Evolutionary conservation across 345 rosid genomes (phyloP).

Genomic region (Psidium guajava): DNA sequence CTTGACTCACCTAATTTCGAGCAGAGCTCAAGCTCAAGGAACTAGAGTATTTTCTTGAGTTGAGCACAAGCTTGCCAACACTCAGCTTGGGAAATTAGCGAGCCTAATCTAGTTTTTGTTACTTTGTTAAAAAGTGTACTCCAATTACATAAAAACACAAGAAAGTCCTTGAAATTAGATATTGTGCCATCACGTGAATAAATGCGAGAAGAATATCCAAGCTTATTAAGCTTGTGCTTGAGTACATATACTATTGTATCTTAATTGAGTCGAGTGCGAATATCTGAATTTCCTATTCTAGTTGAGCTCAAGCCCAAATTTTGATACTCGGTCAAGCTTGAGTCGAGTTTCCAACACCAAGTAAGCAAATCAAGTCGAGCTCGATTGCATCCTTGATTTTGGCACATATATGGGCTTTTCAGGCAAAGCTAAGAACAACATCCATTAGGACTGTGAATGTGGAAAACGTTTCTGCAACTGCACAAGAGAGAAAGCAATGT

Average conservation of each 20-base stretch:
- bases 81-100: background rate
- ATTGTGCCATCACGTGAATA: background rate
- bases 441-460: background rate
- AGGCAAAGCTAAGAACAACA: background rate
- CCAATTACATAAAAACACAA: background rate
- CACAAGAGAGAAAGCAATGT: background rate
- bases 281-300: too few relatives aligned
- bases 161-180: background rate
- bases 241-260: background rate
- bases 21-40: background rate
- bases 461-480: background rate
- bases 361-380: background rate
- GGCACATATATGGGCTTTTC: too few relatives aligned
- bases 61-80: background rate
- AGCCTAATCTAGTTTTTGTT: background rate
- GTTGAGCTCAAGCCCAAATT: background rate
- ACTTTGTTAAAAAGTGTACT: background rate
- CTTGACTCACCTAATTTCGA: too few relatives aligned
- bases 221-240: background rate
- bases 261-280: background rate
- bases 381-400: too few relatives aligned
- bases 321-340: background rate
- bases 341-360: background rate
- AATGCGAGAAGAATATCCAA: background rate
- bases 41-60: background rate